Base-by-base conservation (phyloP, 169 alveolate species). In the Plasmodium sp. region DNA sequence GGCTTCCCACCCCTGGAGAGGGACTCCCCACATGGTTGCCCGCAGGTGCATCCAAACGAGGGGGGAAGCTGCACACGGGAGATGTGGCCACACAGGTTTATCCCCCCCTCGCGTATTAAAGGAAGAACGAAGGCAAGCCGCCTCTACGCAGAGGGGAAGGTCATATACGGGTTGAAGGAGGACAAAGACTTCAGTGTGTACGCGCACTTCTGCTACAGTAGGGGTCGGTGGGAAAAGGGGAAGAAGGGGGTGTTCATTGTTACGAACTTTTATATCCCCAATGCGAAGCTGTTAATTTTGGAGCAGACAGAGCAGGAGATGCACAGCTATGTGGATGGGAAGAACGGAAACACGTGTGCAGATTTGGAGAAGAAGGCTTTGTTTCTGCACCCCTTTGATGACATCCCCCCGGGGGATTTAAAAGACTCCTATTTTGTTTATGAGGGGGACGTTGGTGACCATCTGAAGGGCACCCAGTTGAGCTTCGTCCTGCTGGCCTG, bases 291-390 rank as follows among this genome's bases (percentile, higher is more conserved):
- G 39, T 45, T 90, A 36, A 58, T 80, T 14, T 62, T 74, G 54
- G 54, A 90, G 31, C 41, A 90, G 82, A 80, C 84, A 41, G 94
- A 90, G 48, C 18, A 90, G 34, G 94, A 90, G 72, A 67, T 90
- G 45, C 67, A 90, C 62, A 41, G 80, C 72, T 73, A 90, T 80
- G 74, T 72, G 82, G 2, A 80, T 16, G 82, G 82, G 33, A 48
- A 80, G 45, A 51, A 90, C 27, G 94, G 94, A 34, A 90, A 90
- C 1, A 58, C 7, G 6, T 90, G 94, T 36, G 79, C 27, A 80
- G 94, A 90, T 34, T 58, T 90, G 16, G 94, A 90, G 48, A 80
- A 48, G 48, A 51, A 80, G 33, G 85, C 94, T 18, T 79, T 90
- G 51, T 81, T 79, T 79, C 51, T 79, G 14, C 82, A 90, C 36